A percentile compares a stretch with the other conserved stretches of the same genome.
Evolutionary conservation across 78 protist genomes (phyloP).

Genomic region (Tieghemostelium lacteum): DNA sequence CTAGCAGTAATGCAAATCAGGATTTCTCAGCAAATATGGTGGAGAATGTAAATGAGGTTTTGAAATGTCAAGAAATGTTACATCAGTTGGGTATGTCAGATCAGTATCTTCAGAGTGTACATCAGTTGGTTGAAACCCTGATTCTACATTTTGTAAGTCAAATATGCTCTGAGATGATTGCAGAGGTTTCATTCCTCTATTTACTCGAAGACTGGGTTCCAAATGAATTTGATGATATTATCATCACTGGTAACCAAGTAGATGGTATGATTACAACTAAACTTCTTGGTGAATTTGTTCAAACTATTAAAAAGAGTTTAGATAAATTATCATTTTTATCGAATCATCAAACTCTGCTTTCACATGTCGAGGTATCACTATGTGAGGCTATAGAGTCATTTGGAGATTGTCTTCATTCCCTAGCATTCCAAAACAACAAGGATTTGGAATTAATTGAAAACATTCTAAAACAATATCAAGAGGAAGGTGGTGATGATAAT

Average conservation of each 20-base stretch:
- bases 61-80: conserved; percentile 60
- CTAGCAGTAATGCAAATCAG: background rate
- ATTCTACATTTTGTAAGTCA: conserved; percentile 50
- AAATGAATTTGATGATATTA: conserved; percentile 26
- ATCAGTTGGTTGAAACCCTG: conserved; percentile 20
- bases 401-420: conserved; percentile 69
- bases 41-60: conserved; percentile 67
- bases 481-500: background rate
- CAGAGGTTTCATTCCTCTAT: conserved; percentile 72
- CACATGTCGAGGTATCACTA: conserved; percentile 35
- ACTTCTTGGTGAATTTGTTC: conserved; percentile 36
- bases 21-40: conserved; percentile 55
- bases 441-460: background rate
- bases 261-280: conserved; percentile 70
- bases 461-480: conserved; percentile 5
- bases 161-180: conserved; percentile 72
- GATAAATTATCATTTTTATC: conserved; percentile 20
- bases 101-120: conserved; percentile 7
- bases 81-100: conserved; percentile 47
- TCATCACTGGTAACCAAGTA: conserved; percentile 43
- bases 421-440: conserved; percentile 13
- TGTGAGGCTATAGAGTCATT: conserved; percentile 69
- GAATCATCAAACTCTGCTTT: conserved; percentile 16
- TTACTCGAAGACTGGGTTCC: conserved; percentile 46
- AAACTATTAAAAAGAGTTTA: conserved; percentile 5